A percentile compares a stretch with the other conserved stretches of the same genome.
Evolutionary conservation across 2,329 filamentous ascomycete species (phyloP).

Genomic region (Drechslera avenae): DNA sequence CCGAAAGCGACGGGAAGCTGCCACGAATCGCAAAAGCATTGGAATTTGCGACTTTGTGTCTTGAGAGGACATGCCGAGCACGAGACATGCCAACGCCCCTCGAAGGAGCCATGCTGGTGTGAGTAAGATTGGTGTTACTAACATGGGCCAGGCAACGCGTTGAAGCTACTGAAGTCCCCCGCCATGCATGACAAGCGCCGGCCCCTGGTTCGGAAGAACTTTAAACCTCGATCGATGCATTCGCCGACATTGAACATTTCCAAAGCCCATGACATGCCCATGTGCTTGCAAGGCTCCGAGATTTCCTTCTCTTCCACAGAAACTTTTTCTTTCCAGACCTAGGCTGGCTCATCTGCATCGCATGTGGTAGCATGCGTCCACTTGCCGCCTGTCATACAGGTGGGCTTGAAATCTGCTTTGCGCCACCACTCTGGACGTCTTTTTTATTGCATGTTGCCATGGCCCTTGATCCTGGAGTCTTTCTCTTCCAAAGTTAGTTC

Average conservation of each 20-base stretch:
- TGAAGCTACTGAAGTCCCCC: conserved; percentile 5
- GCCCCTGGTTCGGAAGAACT: conserved; percentile 3
- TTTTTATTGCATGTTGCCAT: no score
- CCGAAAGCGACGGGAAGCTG: background rate
- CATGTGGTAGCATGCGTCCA: no score
- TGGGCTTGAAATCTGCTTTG: no score
- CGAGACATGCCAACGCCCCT: conserved; percentile 12
- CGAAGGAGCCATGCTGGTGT: conserved; percentile 25
- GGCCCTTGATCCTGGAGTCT: no score
- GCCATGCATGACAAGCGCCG: conserved; percentile 4
- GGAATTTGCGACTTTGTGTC: background rate
- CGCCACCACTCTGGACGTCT: no score
- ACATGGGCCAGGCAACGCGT: conserved; percentile 4
- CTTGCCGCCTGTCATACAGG: no score
- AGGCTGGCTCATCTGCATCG: no score
- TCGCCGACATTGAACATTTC: conserved; percentile 7
- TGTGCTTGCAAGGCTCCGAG: no score
- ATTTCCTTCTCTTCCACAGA: no score
- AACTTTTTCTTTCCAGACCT: no score
- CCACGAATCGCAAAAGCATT: background rate
- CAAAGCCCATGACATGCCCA: no score
- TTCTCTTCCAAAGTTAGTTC: no score
- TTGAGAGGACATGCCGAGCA: background rate
- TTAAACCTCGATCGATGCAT: conserved; percentile 10
- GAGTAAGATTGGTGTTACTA: conserved; percentile 5